phyloP scores from a whole-genome alignment of 306 rosid species.

The Comarum palustre region DNA sequence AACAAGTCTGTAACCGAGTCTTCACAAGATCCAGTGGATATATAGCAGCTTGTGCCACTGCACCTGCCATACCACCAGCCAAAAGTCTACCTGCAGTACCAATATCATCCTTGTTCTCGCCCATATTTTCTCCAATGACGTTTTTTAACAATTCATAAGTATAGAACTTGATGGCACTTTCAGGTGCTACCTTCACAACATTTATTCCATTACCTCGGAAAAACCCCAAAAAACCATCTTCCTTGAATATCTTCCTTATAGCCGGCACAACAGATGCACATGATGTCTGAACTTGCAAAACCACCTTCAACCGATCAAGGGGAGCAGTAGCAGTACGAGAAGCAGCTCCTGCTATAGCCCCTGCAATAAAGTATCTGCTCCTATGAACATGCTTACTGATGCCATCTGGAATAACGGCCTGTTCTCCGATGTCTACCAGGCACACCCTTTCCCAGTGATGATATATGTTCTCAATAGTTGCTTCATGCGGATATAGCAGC shows the following conservation, averaged over 20 bases:
- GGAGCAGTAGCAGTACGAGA: slow-evolving; percentile 97
- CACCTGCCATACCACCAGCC: slow-evolving; percentile 93
- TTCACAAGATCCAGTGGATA: slow-evolving; percentile 93
- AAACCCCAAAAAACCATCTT: slow-evolving; percentile 74
- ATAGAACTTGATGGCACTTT: slow-evolving; percentile 88
- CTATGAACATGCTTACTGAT: slow-evolving; percentile 79
- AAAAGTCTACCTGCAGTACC: slow-evolving; percentile 65
- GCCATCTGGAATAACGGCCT: slow-evolving; percentile 81
- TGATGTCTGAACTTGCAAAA: slow-evolving; percentile 79
- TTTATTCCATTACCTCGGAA: slow-evolving; percentile 92
- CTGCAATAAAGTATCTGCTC: slow-evolving; percentile 84
- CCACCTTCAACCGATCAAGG: slow-evolving; percentile 82
- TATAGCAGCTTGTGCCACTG: slow-evolving; percentile 82
- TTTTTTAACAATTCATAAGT: slow-evolving; percentile 71
- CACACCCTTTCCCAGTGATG: slow-evolving; percentile 91
- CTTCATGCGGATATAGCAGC: slow-evolving; percentile 89
- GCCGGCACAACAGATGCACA: slow-evolving; percentile 64
- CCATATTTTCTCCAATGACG: slow-evolving; percentile 49
- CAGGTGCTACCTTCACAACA: slow-evolving; percentile 91
- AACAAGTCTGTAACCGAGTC: slow-evolving; percentile 73
- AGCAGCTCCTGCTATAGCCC: slow-evolving; percentile 91
- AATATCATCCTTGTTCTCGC: slow-evolving; percentile 48
- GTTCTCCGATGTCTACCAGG: slow-evolving; percentile 92
- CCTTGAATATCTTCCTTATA: slow-evolving; percentile 61
- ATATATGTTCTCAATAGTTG: slow-evolving; percentile 93